Conservation (phyloP, 176 grass and related monocot species). For the Pontederia paniculata region DNA sequence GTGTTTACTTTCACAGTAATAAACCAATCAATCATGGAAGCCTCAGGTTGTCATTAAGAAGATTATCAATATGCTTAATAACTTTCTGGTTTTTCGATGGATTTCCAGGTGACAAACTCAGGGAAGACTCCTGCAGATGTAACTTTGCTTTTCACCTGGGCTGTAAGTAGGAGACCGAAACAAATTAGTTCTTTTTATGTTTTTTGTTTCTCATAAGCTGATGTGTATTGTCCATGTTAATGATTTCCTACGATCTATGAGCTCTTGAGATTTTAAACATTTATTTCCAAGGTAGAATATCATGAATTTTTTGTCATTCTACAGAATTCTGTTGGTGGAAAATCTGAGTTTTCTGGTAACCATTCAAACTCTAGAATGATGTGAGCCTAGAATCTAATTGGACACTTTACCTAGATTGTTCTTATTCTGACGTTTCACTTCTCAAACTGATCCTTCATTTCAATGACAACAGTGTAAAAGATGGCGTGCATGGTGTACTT, state of each 20-base stretch:
- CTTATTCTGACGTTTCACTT: neutral
- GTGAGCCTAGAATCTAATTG: constrained; percentile 33
- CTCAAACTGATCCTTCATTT: too few relatives aligned
- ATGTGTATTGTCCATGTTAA: too few relatives aligned
- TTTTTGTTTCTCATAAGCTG: too few relatives aligned
- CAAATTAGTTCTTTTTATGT: too few relatives aligned
- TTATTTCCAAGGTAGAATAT: too few relatives aligned
- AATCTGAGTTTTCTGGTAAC: constrained; percentile 76
- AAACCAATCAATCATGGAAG: neutral
- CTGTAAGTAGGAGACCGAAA: constrained; percentile 41
- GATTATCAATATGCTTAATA: constrained; percentile 10
- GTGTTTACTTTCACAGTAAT: constrained; percentile 89
- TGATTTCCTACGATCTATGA: too few relatives aligned
- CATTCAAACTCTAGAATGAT: constrained; percentile 83
- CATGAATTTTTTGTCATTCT: too few relatives aligned
- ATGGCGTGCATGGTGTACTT: constrained; percentile 78
- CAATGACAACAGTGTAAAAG: constrained; percentile 41
- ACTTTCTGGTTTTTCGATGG: neutral
- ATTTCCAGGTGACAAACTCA: constrained; percentile 65
- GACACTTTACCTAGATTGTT: neutral
- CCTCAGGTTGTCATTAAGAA: neutral
- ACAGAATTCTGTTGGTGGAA: constrained; percentile 55
- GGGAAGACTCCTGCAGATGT: constrained; percentile 50
- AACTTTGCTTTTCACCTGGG: constrained; percentile 96
- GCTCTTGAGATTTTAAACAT: too few relatives aligned